A percentile compares a stretch with the other conserved stretches of the same genome.
phyloP scores from a whole-genome alignment of 2,329 filamentous ascomycete species.

The Phialophora expanda region DNA sequence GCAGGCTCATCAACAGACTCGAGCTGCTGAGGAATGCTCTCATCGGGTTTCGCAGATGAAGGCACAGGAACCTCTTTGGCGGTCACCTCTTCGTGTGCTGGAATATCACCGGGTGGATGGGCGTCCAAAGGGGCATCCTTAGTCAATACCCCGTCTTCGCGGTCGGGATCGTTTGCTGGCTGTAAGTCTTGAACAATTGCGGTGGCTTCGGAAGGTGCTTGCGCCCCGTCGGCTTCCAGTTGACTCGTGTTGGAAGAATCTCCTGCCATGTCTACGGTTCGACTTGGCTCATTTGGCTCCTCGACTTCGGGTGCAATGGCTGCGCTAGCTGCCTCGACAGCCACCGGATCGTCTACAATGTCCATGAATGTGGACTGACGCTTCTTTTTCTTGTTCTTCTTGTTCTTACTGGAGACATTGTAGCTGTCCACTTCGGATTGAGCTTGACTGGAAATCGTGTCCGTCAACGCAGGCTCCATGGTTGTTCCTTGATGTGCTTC shows the following conservation, averaged over 20 bases:
- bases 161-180: neutral
- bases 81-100: neutral
- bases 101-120: neutral
- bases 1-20: neutral
- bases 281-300: neutral
- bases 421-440: neutral
- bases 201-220: neutral
- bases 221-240: neutral
- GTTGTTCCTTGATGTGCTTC: neutral
- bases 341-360: neutral
- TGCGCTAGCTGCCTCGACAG: neutral
- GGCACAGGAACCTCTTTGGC: neutral
- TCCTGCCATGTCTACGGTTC: neutral
- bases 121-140: neutral
- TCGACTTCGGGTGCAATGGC: neutral
- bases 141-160: neutral
- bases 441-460: conserved; percentile 1
- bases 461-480: neutral
- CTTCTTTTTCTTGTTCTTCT: conserved; percentile 22
- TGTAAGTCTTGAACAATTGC: neutral
- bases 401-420: neutral
- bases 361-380: conserved; percentile 2
- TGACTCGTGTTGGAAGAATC: neutral
- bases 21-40: neutral
- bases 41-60: neutral